phyloP scores from a whole-genome alignment of 768 basidiomycete genomes.

The Phanerochaete carnosa region DNA sequence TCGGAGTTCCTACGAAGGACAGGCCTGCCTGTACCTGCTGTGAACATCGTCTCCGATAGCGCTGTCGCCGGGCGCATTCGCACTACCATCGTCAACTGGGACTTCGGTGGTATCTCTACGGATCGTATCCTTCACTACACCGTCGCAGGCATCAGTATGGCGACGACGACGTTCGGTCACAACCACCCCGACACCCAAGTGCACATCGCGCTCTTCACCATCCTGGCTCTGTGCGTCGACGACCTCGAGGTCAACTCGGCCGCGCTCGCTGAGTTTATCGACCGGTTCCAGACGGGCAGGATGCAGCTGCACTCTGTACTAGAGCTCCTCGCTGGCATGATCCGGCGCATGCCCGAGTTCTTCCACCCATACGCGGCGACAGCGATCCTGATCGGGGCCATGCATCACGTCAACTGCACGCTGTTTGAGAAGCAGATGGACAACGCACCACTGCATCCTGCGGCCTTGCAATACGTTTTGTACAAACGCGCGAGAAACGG shows the following conservation, averaged over 20 bases:
- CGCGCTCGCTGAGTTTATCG: conserved; percentile 1
- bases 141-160: background rate
- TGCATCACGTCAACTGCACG: conserved; percentile 33
- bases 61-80: no score
- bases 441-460: conserved; percentile 21
- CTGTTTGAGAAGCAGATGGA: conserved; percentile 29
- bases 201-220: conserved; percentile 8
- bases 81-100: no score
- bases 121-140: background rate
- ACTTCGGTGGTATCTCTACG: background rate
- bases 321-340: conserved; percentile 26
- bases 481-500: conserved; percentile 28
- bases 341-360: conserved; percentile 25
- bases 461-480: conserved; percentile 21
- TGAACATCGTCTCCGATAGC: no score
- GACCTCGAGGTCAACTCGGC: conserved; percentile 1
- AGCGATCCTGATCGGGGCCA: conserved; percentile 31
- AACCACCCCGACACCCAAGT: conserved; percentile 2
- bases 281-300: background rate
- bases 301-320: conserved; percentile 12
- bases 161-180: background rate
- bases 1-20: no score
- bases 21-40: no score
- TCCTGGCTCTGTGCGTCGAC: conserved; percentile 1
- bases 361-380: conserved; percentile 29